phyloP scores from a whole-genome alignment of 106 monocot genomes.

The Dendrobium catenatum region DNA sequence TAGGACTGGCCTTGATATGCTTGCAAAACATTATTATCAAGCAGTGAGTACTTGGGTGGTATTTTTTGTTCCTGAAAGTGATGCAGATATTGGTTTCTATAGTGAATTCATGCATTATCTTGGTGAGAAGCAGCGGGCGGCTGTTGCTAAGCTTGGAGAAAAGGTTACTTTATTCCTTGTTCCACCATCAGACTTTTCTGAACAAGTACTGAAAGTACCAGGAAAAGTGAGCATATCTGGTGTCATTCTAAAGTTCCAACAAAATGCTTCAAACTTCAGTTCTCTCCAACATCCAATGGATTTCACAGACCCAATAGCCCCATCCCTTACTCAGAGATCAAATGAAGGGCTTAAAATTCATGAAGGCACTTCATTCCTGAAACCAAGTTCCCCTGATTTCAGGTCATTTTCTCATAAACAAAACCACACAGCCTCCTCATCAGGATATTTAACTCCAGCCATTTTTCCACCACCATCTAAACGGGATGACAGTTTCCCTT shows the following conservation, averaged over 20 bases:
- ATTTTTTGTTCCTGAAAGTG: slow-evolving; percentile 92
- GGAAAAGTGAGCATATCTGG: slow-evolving; percentile 98
- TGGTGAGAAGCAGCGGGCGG: slow-evolving; percentile 82
- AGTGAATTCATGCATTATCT: slow-evolving; percentile 95
- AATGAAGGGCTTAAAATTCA: slow-evolving; percentile 8
- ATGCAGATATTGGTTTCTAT: slow-evolving; percentile 75
- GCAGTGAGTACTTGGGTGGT: slow-evolving; percentile 82
- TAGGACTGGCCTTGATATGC: slow-evolving; percentile 95
- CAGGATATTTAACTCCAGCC: slow-evolving; percentile 15
- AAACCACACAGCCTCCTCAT: slow-evolving; percentile 30
- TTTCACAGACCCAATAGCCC: slow-evolving; percentile 19
- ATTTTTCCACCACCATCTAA: slow-evolving; percentile 11
- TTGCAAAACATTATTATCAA: slow-evolving; percentile 90
- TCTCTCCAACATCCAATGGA: slow-evolving; percentile 38
- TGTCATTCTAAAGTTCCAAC: slow-evolving; percentile 71
- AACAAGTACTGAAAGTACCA: slow-evolving; percentile 83
- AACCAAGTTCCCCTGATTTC: slow-evolving; percentile 28
- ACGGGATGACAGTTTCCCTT: slow-evolving; percentile 16
- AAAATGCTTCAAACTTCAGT: slow-evolving; percentile 32
- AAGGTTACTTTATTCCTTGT: slow-evolving; percentile 81
- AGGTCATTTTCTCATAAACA: slow-evolving; percentile 22
- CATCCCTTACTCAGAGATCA: slow-evolving; percentile 5
- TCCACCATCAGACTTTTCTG: slow-evolving; percentile 93
- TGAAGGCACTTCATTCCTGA: slow-evolving; percentile 27
- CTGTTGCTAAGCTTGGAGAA: slow-evolving; percentile 87